phyloP scores from a whole-genome alignment of 495 filamentous ascomycete genomes.

The Penicillium ucsense region DNA sequence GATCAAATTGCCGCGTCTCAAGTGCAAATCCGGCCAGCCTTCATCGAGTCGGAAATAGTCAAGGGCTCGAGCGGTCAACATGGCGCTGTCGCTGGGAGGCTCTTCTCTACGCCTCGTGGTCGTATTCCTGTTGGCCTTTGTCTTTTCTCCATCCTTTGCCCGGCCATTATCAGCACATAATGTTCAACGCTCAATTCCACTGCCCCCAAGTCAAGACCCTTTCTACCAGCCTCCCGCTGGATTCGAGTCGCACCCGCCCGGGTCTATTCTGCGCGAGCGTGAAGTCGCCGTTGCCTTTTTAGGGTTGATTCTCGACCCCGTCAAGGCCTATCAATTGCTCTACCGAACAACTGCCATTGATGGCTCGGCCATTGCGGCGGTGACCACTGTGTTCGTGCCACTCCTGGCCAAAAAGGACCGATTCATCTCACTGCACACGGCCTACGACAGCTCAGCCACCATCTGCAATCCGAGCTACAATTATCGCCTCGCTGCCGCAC shows the following conservation, averaged over 20 bases:
- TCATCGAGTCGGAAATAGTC: no score
- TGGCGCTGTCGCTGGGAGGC: background rate
- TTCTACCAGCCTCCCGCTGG: conserved; percentile 26
- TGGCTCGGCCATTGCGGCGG: conserved; percentile 24
- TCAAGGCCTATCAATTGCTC: conserved; percentile 19
- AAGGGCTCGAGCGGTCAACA: background rate
- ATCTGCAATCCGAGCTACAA: conserved; percentile 26
- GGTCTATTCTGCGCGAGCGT: conserved; percentile 20
- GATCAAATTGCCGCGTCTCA: no score
- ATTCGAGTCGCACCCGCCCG: conserved; percentile 15
- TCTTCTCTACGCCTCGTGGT: conserved; percentile 8
- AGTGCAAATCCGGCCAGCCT: no score
- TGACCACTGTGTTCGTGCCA: conserved; percentile 29
- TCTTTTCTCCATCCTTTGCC: conserved; percentile 9
- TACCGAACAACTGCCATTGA: conserved; percentile 24
- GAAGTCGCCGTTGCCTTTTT: conserved; percentile 17
- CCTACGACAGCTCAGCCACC: conserved; percentile 22
- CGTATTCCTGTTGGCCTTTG: conserved; percentile 10
- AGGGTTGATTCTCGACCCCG: conserved; percentile 20
- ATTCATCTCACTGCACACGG: conserved; percentile 27
- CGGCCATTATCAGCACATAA: conserved; percentile 2
- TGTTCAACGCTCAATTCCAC: conserved; percentile 1
- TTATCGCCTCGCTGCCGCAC: conserved; percentile 17
- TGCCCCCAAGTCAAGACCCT: conserved; percentile 17
- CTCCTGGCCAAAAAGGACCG: conserved; percentile 15